Evolutionary conservation across 2,329 filamentous ascomycete species (phyloP), one percentile per base, ranked within the genome.

Genomic region (Fusarium compactum): DNA sequence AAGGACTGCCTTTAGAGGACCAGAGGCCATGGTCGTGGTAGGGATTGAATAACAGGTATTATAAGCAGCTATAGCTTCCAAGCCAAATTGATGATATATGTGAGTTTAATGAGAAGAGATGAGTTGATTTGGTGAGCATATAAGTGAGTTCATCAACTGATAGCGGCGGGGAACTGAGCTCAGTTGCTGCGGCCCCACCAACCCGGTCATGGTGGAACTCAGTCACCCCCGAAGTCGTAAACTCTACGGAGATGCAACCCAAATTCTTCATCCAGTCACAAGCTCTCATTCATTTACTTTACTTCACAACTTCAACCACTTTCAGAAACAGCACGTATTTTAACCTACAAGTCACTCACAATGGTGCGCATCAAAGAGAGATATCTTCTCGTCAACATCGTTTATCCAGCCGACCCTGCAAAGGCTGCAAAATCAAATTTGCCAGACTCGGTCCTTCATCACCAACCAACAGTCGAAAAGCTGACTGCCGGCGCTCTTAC

Each of bases 281-380:
- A 62, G 45, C 43, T 60, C 51, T 32, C 18, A 34, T 57, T 32
- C 18, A 34, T 57, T 64, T 34, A 25, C 29, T 57, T 30, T 38
- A 45, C 38, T 51, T 44, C 43, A 48, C 43, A 58, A 24, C 40
- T 60, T 40, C 24, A 60, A 52, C 43, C 40, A 24, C 16, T 18
- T 46, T 11, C 29, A 53, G 18, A 16, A 57, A 48, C n/a, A 47
- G 11, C 2, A 44, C 32, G 14, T 44, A n/a, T 32, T 53, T 40
- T 20, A 3, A 6, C 4, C 22, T 43, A 18, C 20, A 12, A 20
- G 3, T 34, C 43, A 18, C 12, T 48, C 30, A 69, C 38, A 51
- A 98, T 99, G 96, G 96, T 99, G 65, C 93, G 96, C 78, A 89
- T 98, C 73, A 99, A 99, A 82, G 92, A 97, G 81, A 91, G 96